Percentiles rank a stretch among this genome's conserved stretches.
These are phyloP conservation scores for Globisporangium barbulae DNA, from an alignment of 352 stramenopile species.

Conservation along the genomic window DNA sequence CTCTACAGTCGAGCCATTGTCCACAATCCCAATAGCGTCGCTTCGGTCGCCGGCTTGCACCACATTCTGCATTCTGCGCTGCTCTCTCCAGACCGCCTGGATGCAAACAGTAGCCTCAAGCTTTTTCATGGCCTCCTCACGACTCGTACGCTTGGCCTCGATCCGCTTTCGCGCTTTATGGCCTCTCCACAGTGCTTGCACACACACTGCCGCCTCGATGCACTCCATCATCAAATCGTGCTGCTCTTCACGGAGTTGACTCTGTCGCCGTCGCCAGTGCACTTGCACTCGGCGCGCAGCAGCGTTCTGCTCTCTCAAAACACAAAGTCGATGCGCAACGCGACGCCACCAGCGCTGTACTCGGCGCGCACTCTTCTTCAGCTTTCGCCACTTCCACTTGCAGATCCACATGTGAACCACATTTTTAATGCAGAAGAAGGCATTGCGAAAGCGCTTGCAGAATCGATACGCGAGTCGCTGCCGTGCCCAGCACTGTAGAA, in stretches of 20 bases:
- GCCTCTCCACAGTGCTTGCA: conserved; percentile 44
- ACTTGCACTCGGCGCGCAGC: neutral
- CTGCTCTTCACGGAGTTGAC: neutral
- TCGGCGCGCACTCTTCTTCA: conserved; percentile 2
- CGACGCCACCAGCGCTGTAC: conserved; percentile 57
- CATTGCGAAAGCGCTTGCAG: conserved; percentile 12
- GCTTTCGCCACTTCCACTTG: conserved; percentile 18
- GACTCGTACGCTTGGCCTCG: conserved; percentile 21
- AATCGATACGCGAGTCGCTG: conserved; percentile 14
- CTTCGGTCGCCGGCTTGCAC: conserved; percentile 22
- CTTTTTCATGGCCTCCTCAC: conserved; percentile 18
- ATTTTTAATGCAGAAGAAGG: conserved; percentile 12
- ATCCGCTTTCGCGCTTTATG: conserved; percentile 18
- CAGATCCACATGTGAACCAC: conserved; percentile 23
- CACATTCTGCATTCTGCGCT: conserved; percentile 19
- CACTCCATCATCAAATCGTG: conserved; percentile 5
- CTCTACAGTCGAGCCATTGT: neutral
- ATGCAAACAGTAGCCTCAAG: conserved; percentile 42
- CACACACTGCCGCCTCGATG: conserved; percentile 36
- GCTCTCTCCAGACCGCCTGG: conserved; percentile 37
- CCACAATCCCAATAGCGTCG: neutral
- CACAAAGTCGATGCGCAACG: neutral
- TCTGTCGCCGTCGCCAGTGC: neutral
- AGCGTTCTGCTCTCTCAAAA: neutral
- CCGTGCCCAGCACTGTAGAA: conserved; percentile 44